A percentile compares a stretch with the other conserved stretches of the same genome.
These are phyloP conservation scores for Phytophthora rubi DNA, from an alignment of 352 stramenopile genomes.

Conservation along the genomic window DNA sequence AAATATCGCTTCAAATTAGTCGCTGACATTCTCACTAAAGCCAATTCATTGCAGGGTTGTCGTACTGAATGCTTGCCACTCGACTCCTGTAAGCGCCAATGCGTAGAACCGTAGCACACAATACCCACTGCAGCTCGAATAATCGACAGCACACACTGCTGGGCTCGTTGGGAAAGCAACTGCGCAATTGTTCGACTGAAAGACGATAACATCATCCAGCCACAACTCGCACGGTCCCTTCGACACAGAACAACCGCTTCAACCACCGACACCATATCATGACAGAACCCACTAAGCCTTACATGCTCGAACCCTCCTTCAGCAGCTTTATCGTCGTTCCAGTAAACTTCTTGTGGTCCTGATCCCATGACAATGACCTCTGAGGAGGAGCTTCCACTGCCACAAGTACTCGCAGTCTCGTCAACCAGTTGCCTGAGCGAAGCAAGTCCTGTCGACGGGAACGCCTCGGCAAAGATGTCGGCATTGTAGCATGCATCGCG, in stretches of 20 bases:
- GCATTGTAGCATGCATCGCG: constrained; percentile 36
- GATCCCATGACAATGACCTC: constrained; percentile 22
- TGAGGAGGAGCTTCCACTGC: background rate
- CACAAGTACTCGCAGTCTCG: constrained; percentile 21
- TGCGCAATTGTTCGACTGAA: constrained; percentile 46
- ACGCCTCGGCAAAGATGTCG: constrained; percentile 34
- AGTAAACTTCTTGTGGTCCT: constrained; percentile 20
- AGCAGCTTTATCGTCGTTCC: constrained; percentile 31
- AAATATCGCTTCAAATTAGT: no score
- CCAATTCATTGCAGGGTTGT: constrained; percentile 2
- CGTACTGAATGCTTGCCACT: constrained; percentile 49
- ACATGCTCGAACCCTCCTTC: constrained; percentile 35
- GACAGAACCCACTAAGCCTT: constrained; percentile 1
- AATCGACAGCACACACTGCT: constrained; percentile 50
- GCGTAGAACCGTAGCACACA: constrained; percentile 62
- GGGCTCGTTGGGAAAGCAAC: constrained; percentile 38
- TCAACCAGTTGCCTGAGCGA: constrained; percentile 41
- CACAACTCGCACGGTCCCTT: constrained; percentile 58
- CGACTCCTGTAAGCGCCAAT: constrained; percentile 37
- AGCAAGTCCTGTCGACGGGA: constrained; percentile 25
- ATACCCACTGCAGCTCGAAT: constrained; percentile 40
- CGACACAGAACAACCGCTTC: background rate
- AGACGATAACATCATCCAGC: constrained; percentile 41
- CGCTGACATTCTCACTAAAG: no score
- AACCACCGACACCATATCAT: background rate